Evolutionary conservation across 78 protist genomes (phyloP), one percentile per base, ranked within the genome.

Genomic region (Dictyostelium purpureum): DNA sequence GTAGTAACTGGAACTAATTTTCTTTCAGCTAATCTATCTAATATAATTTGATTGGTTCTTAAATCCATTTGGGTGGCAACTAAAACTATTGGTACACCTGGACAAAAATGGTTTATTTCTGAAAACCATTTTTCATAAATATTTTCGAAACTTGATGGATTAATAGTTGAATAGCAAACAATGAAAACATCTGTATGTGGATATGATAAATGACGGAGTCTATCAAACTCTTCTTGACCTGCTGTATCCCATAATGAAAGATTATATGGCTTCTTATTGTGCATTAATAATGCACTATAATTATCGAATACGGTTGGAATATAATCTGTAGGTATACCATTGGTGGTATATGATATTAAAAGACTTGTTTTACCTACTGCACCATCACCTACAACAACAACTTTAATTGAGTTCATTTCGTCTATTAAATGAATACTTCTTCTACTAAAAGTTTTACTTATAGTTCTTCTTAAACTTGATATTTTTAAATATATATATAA

Each of bases 221-320:
- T 69, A 56, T 61, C 71, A 31, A 52, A 89, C 9, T 79, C 94
- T 75, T 99, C 99, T 94, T 98, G 98, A 10, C 99, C 99, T 18
- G 99, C 96, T 16, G 98, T 94, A 87, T 94, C 96, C 96, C 90
- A 87, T 1, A 93, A 43, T 2, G 52, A 47, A n/a, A 93, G 54
- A 43, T 82, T 77, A 74, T 73, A 73, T 42, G 88, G 76, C n/a
- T 66, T 67, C 28, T 88, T 93, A 26, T 93, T 93, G 1, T 42
- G 45, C 96, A 93, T 87, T 6, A 75, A 54, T 12, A 87, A 54
- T 21, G 96, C 87, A 33, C 74, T 26, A 79, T 73, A 93, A 56
- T 93, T 85, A 61, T 85, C 90, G 37, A 92, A 94, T 21, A 94
- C 90, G 5, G 96, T 93, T 31, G 79, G 79, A 18, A 6, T 24